Evolutionary conservation across 164 flowering plant genomes (phyloP).

Genomic region (Magnolia changhungtana): DNA sequence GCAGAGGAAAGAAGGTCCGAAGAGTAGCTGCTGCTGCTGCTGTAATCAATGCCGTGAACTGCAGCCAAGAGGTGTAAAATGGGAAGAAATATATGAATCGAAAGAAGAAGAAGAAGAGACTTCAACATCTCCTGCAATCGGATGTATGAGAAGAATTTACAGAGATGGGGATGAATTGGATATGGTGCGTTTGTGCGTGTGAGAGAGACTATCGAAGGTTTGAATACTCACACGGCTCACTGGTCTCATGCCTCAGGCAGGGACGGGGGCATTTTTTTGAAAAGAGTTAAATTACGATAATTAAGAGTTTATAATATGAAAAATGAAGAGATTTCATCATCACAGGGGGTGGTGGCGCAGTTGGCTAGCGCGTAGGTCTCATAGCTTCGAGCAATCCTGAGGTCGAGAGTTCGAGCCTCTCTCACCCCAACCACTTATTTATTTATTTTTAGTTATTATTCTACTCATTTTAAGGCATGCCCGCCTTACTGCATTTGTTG

Average conservation of each 20-base stretch:
- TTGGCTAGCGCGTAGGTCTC: constrained; percentile 67
- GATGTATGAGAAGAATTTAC: too few species aligned
- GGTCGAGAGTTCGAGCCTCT: constrained; percentile 99
- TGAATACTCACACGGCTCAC: neutral
- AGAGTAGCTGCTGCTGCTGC: constrained; percentile 15
- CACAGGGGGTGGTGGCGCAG: constrained; percentile 42
- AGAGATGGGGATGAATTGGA: too few species aligned
- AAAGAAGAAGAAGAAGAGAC: neutral
- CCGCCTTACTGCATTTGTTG: too few species aligned
- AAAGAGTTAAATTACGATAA: neutral
- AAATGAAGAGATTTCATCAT: too few species aligned
- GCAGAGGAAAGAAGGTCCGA: constrained; percentile 41
- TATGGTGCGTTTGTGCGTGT: too few species aligned
- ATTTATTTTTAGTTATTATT: too few species aligned
- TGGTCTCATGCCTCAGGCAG: neutral
- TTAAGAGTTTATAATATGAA: too few species aligned
- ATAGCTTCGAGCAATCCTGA: constrained; percentile 54
- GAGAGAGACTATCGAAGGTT: too few species aligned
- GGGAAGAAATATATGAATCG: neutral
- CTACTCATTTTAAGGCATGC: too few species aligned
- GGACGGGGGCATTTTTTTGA: neutral
- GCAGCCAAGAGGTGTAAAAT: constrained; percentile 3
- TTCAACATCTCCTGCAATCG: neutral
- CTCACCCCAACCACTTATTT: constrained; percentile 62
- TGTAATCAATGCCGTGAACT: neutral